Conservation (phyloP, 371 early-diverging fungal genomes). For the Rhizopus stolonifer region DNA sequence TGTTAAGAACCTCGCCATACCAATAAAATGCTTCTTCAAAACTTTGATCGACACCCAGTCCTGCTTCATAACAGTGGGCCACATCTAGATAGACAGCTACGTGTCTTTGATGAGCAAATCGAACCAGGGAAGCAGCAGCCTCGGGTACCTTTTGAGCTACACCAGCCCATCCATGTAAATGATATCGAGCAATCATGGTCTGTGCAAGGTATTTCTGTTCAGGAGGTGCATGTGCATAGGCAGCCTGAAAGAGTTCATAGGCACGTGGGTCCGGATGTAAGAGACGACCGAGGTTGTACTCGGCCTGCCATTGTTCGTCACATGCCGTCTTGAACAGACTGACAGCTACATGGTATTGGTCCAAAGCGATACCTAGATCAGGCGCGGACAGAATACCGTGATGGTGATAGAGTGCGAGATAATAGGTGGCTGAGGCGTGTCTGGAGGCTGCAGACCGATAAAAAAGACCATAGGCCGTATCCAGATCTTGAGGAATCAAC, state of each 20-base stretch:
- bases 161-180: slow-evolving; percentile 40
- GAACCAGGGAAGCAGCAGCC: slow-evolving; percentile 28
- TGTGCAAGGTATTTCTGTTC: slow-evolving; percentile 20
- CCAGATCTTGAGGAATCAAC: slow-evolving; percentile 35
- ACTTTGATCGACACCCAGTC: slow-evolving; percentile 75
- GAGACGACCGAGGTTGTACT: slow-evolving; percentile 39
- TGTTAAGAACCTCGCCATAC: slow-evolving; percentile 67
- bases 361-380: slow-evolving; percentile 21
- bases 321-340: slow-evolving; percentile 14
- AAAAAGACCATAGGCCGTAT: slow-evolving; percentile 38
- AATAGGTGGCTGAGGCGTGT: slow-evolving; percentile 36
- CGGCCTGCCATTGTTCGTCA: slow-evolving; percentile 41
- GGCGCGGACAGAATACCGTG: slow-evolving; percentile 41
- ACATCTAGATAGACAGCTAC: slow-evolving; percentile 34
- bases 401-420: slow-evolving; percentile 41
- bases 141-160: slow-evolving; percentile 20
- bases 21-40: slow-evolving; percentile 72
- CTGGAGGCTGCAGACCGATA: slow-evolving; percentile 36
- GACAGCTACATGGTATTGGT: slow-evolving; percentile 35
- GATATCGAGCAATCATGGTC: slow-evolving; percentile 41
- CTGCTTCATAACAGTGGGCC: slow-evolving; percentile 79
- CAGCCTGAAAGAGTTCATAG: slow-evolving; percentile 24
- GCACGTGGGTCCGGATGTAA: slow-evolving; percentile 36
- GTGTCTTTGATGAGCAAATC: slow-evolving; percentile 24
- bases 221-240: slow-evolving; percentile 27